A percentile compares a stretch with the other conserved stretches of the same genome.
phyloP scores from a whole-genome alignment of 2,329 filamentous ascomycete species.

The Aspergillus sp. region DNA sequence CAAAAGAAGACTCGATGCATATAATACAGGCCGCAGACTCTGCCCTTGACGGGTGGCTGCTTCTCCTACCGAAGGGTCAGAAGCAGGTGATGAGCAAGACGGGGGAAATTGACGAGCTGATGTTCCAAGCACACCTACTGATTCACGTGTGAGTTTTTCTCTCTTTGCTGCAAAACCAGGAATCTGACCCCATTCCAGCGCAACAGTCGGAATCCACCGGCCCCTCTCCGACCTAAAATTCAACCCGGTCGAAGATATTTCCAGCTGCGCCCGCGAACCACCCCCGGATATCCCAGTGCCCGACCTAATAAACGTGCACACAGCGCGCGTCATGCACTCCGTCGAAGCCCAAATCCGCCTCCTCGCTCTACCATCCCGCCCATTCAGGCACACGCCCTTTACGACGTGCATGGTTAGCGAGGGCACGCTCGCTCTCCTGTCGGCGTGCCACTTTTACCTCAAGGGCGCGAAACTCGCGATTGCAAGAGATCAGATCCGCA shows the following conservation, averaged over 20 bases:
- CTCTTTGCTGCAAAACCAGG: too few species aligned
- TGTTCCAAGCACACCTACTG: slow-evolving; percentile 86
- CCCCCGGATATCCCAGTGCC: slow-evolving; percentile 20
- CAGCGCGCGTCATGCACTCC: slow-evolving; percentile 43
- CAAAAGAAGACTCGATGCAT: slow-evolving; percentile 29
- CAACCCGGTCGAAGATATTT: neutral
- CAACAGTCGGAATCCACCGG: neutral
- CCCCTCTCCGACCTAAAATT: neutral
- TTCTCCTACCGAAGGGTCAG: slow-evolving; percentile 41
- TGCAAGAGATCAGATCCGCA: neutral
- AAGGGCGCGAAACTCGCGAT: neutral
- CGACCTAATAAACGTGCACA: slow-evolving; percentile 44
- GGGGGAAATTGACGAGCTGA: slow-evolving; percentile 57
- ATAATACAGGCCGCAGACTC: slow-evolving; percentile 43
- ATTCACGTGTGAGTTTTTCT: slow-evolving; percentile 47
- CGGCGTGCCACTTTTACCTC: neutral
- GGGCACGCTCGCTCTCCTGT: neutral
- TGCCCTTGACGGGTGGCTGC: slow-evolving; percentile 44
- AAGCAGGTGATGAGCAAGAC: slow-evolving; percentile 38
- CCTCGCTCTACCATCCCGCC: slow-evolving; percentile 40
- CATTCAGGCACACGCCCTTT: slow-evolving; percentile 35
- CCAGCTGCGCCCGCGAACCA: neutral
- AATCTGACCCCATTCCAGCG: too few species aligned
- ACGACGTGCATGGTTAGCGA: neutral
- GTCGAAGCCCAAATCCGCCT: slow-evolving; percentile 47